Base-by-base conservation (phyloP, 2,329 filamentous ascomycete species). In the Scorias spongiosa region DNA sequence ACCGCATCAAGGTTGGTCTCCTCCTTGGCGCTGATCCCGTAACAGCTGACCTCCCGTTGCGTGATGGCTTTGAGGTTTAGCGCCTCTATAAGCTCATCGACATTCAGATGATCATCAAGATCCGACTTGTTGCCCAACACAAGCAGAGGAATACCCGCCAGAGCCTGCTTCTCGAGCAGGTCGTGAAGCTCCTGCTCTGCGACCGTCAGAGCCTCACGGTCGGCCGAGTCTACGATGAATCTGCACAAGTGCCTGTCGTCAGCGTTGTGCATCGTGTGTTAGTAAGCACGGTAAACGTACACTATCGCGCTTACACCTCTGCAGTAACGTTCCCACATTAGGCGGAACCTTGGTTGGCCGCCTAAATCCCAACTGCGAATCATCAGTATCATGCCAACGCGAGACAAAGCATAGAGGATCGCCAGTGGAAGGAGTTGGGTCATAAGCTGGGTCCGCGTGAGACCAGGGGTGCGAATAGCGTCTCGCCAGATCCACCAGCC, bases 271-370 rank as follows among this genome's bases (percentile, higher is more conserved):
- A 7, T 26, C 20, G n/a, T 10, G 30, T 8, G 8, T 15, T 4
- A 39, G 30, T 20, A 5, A 9, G 1, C 8, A 11, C 10, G 29
- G 29, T 26, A 18, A 41, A 54, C 72, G 63, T 72, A 81, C 75
- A 98, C 84, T 55, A 98, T 95, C 54, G 89, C 89, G 67, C 93
- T 94, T 54, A 96, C 91, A 42, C 87, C 91, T 51, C 88, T 85
- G 67, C 91, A 96, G 65, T 98, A 98, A 59, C 91, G 76, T 71
- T 98, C 91, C 91, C 91, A 98, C 91, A 98, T 98, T 54, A 85
- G 84, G 59, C 91, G 84, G 69, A 96, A 98, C 52, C 89, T 78
- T 55, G 91, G 89, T 67, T 98, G 91, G 43, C 91, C 91, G 55
- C 91, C 91, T 51, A 98, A 78, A 69, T 98, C 91, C 91, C 91